These are phyloP conservation scores for Candida boleticola DNA, from an alignment of 805 yeast species.

Conservation along the genomic window DNA sequence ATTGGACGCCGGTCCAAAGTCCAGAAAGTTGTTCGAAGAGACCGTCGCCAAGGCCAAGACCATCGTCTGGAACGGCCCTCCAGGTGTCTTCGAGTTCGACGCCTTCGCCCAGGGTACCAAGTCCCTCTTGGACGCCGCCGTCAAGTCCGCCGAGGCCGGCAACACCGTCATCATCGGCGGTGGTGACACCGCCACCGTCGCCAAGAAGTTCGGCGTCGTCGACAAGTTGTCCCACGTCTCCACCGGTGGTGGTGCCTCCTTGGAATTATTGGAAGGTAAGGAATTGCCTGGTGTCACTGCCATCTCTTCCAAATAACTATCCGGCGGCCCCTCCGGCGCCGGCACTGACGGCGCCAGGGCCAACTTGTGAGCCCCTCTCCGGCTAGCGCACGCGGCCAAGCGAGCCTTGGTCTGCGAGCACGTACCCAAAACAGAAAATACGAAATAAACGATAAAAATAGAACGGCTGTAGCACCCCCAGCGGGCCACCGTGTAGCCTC, in stretches of 20 bases:
- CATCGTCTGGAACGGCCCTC: conserved; percentile 99
- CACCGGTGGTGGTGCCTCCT: conserved; percentile 99
- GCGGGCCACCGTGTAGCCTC: no score
- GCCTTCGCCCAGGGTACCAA: conserved; percentile 90
- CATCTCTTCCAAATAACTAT: conserved; percentile 63
- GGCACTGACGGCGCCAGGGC: no score
- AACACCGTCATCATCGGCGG: conserved; percentile 96
- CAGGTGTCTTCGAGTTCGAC: conserved; percentile 99
- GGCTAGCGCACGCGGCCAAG: no score
- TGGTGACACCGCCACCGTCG: conserved; percentile 99
- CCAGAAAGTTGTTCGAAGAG: conserved; percentile 72
- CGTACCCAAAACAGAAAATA: no score
- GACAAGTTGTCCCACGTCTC: conserved; percentile 97
- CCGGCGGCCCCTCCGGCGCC: neutral
- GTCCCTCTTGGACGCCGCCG: conserved; percentile 83
- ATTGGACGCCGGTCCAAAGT: conserved; percentile 91
- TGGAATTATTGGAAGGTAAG: conserved; percentile 98
- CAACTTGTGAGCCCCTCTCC: no score
- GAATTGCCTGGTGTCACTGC: conserved; percentile 96
- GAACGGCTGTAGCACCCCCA: no score
- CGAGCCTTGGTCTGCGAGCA: no score
- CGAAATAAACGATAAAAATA: no score
- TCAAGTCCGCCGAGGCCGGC: conserved; percentile 81
- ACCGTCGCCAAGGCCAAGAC: conserved; percentile 94
- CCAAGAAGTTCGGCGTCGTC: conserved; percentile 96